Evolutionary conservation across 768 basidiomycete species (phyloP), one percentile per base, ranked within the genome.

Genomic region (Gloeophyllum trabeum): DNA sequence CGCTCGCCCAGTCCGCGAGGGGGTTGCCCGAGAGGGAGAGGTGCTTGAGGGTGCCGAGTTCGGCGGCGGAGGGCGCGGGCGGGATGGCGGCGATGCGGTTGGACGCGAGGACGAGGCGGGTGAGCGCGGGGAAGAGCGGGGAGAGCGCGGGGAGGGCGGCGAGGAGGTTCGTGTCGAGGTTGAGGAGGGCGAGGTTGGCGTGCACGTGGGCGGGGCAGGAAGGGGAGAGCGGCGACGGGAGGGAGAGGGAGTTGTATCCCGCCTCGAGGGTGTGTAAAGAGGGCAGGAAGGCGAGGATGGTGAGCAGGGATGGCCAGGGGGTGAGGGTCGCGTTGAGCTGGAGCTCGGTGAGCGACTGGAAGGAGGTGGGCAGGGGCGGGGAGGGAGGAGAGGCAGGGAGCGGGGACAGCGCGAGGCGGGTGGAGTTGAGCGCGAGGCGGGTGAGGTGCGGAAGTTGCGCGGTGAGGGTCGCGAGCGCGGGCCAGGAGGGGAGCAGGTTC

Each of bases 401-500:
- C n/a, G n/a, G n/a, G n/a, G n/a, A n/a, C n/a, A n/a, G n/a, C n/a
- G n/a, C n/a, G n/a, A n/a, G n/a, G n/a, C n/a, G n/a, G n/a, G n/a
- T n/a, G n/a, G n/a, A n/a, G n/a, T n/a, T 94, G 50, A 97, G 61
- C 22, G 76, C 66, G 26, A 98, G 66, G 32, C 73, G 67, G 44
- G 76, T 67, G 7, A 97, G 69, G 4, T 52, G 53, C 6, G 71
- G 75, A 3, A 97, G 63, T 51, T 81, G 79, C 7, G 53, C 51
- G 7, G 72, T 59, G 45, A 97, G 88, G 19, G 57, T 52, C 6
- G 79, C 75, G 14, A 94, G 64, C 3, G 65, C 60, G 23, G 76
- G 65, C 93, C 92, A 96, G 43, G 59, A 66, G 3, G 78, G 57
- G 24, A 96, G 51, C 14, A 96, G 69, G 58, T 70, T 92, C 35